Evolutionary conservation across 208 protist genomes (phyloP).

Genomic region (Herpetomonas samuelpessoai): DNA sequence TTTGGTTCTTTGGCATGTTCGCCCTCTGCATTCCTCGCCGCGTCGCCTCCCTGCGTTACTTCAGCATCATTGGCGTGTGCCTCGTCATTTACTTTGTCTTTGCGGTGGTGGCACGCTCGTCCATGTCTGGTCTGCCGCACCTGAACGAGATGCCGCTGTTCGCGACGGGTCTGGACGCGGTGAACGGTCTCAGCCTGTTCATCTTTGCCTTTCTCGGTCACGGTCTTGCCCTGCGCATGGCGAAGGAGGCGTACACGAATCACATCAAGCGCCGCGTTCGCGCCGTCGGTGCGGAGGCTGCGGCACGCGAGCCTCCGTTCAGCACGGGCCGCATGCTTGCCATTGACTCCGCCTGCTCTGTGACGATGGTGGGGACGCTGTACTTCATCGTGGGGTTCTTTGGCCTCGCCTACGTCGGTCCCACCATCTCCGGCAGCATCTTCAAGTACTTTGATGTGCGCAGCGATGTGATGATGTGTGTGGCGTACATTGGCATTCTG

Average conservation of each 20-base stretch:
- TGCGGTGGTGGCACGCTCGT: constrained; percentile 48
- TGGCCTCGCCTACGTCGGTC: constrained; percentile 76
- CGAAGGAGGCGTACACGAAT: constrained; percentile 40
- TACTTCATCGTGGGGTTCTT: constrained; percentile 72
- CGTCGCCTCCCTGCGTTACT: constrained; percentile 78
- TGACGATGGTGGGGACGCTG: constrained; percentile 54
- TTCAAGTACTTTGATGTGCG: constrained; percentile 58
- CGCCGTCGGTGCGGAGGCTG: too few relatives aligned
- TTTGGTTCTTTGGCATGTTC: constrained; percentile 67
- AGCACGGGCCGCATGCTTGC: constrained; percentile 51
- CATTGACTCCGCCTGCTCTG: constrained; percentile 30
- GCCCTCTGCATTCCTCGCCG: constrained; percentile 58
- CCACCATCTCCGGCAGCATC: constrained; percentile 30
- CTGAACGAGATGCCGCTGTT: constrained; percentile 37
- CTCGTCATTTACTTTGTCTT: constrained; percentile 77
- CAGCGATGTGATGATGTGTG: constrained; percentile 51
- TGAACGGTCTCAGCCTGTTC: constrained; percentile 66
- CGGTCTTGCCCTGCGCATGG: constrained; percentile 48
- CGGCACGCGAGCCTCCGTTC: too few relatives aligned
- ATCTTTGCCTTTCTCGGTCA: constrained; percentile 78
- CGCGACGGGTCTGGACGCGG: constrained; percentile 42
- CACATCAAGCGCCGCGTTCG: constrained; percentile 14
- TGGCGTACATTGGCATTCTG: constrained; percentile 68
- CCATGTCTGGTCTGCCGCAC: constrained; percentile 32
- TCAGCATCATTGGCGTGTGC: constrained; percentile 49